Base-by-base conservation (phyloP, 1,139 yeast genomes). In the Blastobotrys indianensis region DNA sequence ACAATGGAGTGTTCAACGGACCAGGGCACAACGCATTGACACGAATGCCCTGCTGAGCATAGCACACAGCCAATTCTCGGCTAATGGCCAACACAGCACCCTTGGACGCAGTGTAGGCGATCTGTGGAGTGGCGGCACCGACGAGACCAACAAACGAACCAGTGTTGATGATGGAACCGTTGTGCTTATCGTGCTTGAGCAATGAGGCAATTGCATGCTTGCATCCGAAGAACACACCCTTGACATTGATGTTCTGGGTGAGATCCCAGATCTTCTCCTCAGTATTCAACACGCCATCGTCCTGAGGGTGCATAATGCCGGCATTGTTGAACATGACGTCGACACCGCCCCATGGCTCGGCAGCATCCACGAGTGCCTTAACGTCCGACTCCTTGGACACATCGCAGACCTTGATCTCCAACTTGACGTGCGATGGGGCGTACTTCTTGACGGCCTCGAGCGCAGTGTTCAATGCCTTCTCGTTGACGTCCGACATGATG, bases 241-340 rank as follows among this genome's bases (percentile, higher is more conserved):
- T 74, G 52, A 79, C 75, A 53, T 77, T 77, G 51, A 77, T 69
- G 53, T 67, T 70, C 60, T 76, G 72, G 42, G 80, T 66, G 51
- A 66, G 63, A 50, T 72, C 71, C 79, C 79, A 77, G 50, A 71
- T 70, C 42, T 65, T 63, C 17, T 72, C 72, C 20, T 66, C 67
- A 16, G 69, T 66, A 53, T 60, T 63, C 45, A 64, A 54, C 17
- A 64, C 64, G 13, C 66, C 67, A 48, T 64, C 88, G 31, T 85
- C 82, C 67, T 73, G 76, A 59, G 81, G 80, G 63, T 82, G 86
- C 73, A 83, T 79, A 69, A 82, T 82, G 23, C 92, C 90, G 28
- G 90, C 90, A 47, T 84, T 74, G 69, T 82, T 80, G 60, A 83
- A 75, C 67, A 82, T 73, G 52, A 82, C 69, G 56, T 79, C 78